Evolutionary conservation across 2,329 filamentous ascomycete genomes (phyloP), one percentile per base, ranked within the genome.

Genomic region (Gnomoniopsis smithogilvyi): DNA sequence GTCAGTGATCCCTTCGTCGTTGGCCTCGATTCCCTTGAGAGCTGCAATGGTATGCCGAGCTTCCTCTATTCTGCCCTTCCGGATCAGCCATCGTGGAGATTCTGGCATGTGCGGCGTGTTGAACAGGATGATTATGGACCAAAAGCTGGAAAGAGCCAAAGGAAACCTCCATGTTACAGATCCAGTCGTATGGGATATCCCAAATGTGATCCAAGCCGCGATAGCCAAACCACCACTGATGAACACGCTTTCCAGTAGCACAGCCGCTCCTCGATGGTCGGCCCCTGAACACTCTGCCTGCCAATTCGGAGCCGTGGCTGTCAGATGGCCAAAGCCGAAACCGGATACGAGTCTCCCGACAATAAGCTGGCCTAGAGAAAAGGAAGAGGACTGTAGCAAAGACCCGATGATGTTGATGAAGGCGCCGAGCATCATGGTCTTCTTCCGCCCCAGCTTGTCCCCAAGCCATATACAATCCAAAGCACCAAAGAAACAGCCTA

Each of bases 161-260:
- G 86, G 85, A 67, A 88, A 87, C 2, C 86, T 76, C 86, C 85
- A 84, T 0, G 77, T 72, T 24, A 81, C 75, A 12, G 76, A 77
- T 50, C 74, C 74, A 1, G 73, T 79, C 3, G 78, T 75, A 63
- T 81, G 84, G 3, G 78, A 81, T 63, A 84, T 75, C 21, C 81
- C 83, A 46, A 84, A 79, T 63, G 86, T 82, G 50, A 87, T 75
- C 84, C 84, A 87, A 69, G 85, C 85, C 3, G 77, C 80, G 22
- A 85, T 74, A 66, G 80, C 81, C 67, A 85, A 81, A 38, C 83
- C 83, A 24, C 77, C 75, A 0, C 81, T 83, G 62, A 86, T 84
- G 55, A 85, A 72, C 6, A 81, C 80, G 19, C 82, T 82, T 67
- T 86, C 82, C 50, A 85, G 78, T 80, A 85, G 84, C 67, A 86